Conservation (phyloP, 306 rosid species). For the Sechiopsis laciniata region DNA sequence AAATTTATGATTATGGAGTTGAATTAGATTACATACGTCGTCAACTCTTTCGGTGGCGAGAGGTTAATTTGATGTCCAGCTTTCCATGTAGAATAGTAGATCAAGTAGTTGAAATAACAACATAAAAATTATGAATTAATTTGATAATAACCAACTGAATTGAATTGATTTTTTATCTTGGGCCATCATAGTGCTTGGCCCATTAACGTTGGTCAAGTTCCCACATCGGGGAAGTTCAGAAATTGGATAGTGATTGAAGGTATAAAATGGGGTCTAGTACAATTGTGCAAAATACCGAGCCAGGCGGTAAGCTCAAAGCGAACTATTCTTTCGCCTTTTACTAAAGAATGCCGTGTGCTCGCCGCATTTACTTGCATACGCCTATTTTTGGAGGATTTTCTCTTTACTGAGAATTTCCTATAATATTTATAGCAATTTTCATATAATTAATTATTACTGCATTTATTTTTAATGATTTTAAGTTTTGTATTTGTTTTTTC, state of each 20-base stretch:
- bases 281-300: background rate
- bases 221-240: background rate
- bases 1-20: no score
- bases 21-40: no score
- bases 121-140: no score
- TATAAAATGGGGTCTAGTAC: background rate
- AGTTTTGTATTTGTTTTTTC: no score
- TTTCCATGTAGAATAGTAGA: no score
- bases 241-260: background rate
- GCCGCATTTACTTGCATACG: constrained; percentile 25
- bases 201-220: background rate
- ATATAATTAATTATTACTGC: no score
- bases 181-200: background rate
- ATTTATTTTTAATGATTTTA: no score
- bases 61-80: no score
- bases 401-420: background rate
- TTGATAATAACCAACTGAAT: background rate
- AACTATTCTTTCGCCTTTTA: constrained; percentile 72
- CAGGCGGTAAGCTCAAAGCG: constrained; percentile 34
- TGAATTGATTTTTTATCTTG: background rate
- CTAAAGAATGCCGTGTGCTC: constrained; percentile 61
- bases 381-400: constrained; percentile 24
- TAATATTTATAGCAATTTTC: no score
- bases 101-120: no score
- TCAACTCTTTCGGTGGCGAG: no score